These are phyloP conservation scores for Tricholomella constricta DNA, from an alignment of 768 basidiomycete species.

Conservation along the genomic window DNA sequence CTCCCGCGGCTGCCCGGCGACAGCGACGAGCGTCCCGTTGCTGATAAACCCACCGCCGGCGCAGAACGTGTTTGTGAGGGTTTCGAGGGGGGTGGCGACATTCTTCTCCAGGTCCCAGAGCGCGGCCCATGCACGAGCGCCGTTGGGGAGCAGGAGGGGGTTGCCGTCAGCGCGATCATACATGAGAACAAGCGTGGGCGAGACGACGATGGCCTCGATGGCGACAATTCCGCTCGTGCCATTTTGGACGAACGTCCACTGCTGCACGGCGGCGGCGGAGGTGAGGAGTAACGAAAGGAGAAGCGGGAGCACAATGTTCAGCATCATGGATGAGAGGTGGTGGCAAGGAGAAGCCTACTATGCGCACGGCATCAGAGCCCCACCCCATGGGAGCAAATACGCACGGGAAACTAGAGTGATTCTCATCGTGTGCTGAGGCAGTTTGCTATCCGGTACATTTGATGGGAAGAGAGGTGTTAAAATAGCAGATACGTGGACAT, in stretches of 20 bases:
- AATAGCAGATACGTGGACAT: too few species aligned
- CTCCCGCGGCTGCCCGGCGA: too few species aligned
- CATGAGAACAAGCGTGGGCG: conserved; percentile 21
- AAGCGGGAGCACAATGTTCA: too few species aligned
- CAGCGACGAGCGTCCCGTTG: conserved; percentile 32
- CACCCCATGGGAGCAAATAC: too few species aligned
- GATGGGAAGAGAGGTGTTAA: too few species aligned
- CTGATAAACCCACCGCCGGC: conserved; percentile 42
- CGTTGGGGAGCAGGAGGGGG: conserved; percentile 38
- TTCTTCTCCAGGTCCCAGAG: conserved; percentile 42
- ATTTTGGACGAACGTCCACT: conserved; percentile 24
- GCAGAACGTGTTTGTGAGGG: conserved; percentile 42
- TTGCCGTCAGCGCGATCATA: conserved; percentile 29
- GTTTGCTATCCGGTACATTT: too few species aligned
- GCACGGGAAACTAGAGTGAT: too few species aligned
- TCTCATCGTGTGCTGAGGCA: too few species aligned
- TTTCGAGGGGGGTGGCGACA: conserved; percentile 32
- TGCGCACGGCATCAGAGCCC: too few species aligned
- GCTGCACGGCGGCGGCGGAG: conserved; percentile 6
- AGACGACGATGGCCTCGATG: conserved; percentile 25
- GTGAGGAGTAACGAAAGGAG: background rate
- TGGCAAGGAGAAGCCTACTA: too few species aligned
- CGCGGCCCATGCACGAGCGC: conserved; percentile 45
- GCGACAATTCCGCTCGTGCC: conserved; percentile 22
- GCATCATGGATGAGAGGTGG: too few species aligned